A percentile compares a stretch with the other conserved stretches of the same genome.
Conservation (phyloP, 352 stramenopile genomes). For the Nothophytophthora sp. region DNA sequence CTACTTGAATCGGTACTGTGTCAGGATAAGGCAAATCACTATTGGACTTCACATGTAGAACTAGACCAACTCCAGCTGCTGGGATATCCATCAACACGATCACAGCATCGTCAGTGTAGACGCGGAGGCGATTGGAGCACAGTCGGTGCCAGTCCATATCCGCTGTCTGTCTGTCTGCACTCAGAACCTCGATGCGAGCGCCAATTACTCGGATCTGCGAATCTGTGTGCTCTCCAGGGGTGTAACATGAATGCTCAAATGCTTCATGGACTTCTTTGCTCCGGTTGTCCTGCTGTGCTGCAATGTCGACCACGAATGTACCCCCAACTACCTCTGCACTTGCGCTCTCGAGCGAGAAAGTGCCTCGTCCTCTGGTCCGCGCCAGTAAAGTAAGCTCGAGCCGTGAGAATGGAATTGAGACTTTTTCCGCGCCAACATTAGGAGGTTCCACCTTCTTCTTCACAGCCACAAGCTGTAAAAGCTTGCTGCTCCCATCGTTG, state of each 20-base stretch:
- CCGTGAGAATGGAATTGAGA: not conserved
- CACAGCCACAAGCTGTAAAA: too few species aligned
- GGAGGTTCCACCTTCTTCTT: not conserved
- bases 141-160: conserved; percentile 16
- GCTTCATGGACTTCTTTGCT: too few species aligned
- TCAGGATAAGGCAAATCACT: conserved; percentile 12
- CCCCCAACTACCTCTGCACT: conserved; percentile 9
- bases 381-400: conserved; percentile 5
- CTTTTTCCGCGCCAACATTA: not conserved
- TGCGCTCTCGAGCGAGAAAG: conserved; percentile 11
- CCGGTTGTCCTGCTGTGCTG: not conserved
- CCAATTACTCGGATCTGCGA: too few species aligned
- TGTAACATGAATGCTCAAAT: too few species aligned
- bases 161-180: conserved; percentile 7
- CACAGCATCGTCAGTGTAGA: conserved; percentile 11
- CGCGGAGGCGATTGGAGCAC: conserved; percentile 14
- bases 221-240: too few species aligned
- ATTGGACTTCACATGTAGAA: conserved; percentile 15
- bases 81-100: conserved; percentile 11
- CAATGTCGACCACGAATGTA: conserved; percentile 11
- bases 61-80: conserved; percentile 8
- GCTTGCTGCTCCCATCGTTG: too few species aligned
- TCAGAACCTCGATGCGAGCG: too few species aligned
- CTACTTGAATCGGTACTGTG: conserved; percentile 11
- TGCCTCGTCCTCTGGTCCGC: not conserved